Base-by-base conservation (phyloP, 768 basidiomycete genomes). In the Tubosaeta sp. region DNA sequence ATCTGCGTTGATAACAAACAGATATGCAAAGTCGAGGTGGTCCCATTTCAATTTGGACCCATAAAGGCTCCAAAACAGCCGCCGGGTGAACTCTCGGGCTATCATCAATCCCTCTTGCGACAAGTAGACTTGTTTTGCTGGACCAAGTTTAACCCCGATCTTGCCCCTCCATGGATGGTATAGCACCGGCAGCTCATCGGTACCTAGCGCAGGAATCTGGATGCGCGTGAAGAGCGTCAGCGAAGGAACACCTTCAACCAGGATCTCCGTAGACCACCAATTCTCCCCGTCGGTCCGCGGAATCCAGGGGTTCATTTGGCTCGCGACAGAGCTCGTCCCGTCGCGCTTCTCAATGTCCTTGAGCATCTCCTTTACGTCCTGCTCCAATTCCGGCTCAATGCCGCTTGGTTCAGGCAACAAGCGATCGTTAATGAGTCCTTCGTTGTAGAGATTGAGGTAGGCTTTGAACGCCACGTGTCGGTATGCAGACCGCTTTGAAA, bases 401-500 rank as follows among this genome's bases (percentile, higher is more conserved):
- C 74, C 69, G 53, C 79, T 82, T 13, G 77, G 79, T 46, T 85
- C 73, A 2, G 91, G 90, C 17, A 92, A 69, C 9, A 93, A 73
- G 55, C 85, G 62, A 6, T 90, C 82, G 58, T 86, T 87, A 9
- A 94, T 73, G 3, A 88, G 67, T 0, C 77, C 79, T 0, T 75
- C 73, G 1, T 77, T 61, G 60, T 86, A 83, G 4, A 94, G 71
- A 3, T 74, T 69, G 14, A 73, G 59, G 66, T 90, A 91, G 0
- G 86, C 85, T 34, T 79, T 72, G 68, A 85, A 91, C 1, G 90
- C 90, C 0, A 76, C 84, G 48, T 85, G 82, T 43, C 82, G 80
- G 57, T 83, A 76, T 1, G 91, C 89, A 1, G 80, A 82, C 11
- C 76, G 75, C 59, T 85, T 86, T 14, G 74, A 76, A 3, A 55